These are phyloP conservation scores for Clavispora santaluciae DNA, from an alignment of 805 yeast species.

Conservation along the genomic window DNA sequence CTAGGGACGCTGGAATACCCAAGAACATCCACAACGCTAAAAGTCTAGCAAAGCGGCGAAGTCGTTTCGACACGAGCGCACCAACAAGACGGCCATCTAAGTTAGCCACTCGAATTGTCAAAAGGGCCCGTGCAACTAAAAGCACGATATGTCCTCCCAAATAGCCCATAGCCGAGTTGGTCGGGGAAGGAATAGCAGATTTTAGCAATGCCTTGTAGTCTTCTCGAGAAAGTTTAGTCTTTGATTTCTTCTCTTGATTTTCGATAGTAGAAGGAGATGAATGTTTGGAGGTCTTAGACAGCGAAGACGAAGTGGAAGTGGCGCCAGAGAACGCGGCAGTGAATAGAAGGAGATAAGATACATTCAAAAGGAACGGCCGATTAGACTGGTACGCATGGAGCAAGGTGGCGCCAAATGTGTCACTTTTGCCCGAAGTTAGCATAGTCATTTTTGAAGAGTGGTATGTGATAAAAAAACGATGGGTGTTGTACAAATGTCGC, in stretches of 20 bases:
- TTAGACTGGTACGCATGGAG: conserved; percentile 35
- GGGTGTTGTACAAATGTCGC: too few species aligned
- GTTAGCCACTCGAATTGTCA: conserved; percentile 78
- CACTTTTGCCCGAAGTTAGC: not conserved
- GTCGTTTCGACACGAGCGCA: conserved; percentile 65
- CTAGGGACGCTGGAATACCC: conserved; percentile 81
- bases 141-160: conserved; percentile 53
- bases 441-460: too few species aligned
- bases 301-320: conserved; percentile 22
- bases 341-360: conserved; percentile 36
- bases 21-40: conserved; percentile 74
- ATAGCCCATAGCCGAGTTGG: conserved; percentile 26
- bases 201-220: conserved; percentile 26
- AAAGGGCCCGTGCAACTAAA: conserved; percentile 60
- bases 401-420: conserved; percentile 22
- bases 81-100: conserved; percentile 85
- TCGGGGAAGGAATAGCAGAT: conserved; percentile 31
- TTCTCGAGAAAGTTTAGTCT: conserved; percentile 26
- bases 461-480: too few species aligned
- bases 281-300: too few species aligned
- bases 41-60: conserved; percentile 57
- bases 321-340: conserved; percentile 43
- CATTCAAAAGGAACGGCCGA: conserved; percentile 36
- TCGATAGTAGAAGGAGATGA: too few species aligned
- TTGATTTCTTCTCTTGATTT: too few species aligned